Evolutionary conservation across 768 basidiomycete species (phyloP).

Genomic region (Lactarius quietus): DNA sequence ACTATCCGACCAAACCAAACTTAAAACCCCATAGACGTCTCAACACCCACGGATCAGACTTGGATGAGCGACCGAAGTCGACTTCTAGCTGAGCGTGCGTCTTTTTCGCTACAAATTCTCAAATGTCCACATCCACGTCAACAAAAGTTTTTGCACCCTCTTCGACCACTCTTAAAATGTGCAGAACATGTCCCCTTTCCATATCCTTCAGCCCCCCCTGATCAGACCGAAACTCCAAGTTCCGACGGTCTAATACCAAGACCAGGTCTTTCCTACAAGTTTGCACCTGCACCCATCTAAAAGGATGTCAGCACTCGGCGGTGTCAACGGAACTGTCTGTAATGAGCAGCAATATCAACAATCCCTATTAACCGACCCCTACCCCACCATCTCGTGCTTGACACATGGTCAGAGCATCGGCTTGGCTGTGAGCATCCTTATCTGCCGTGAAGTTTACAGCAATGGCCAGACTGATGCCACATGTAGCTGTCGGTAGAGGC

Average conservation of each 20-base stretch:
- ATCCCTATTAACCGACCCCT: not conserved
- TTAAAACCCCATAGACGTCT: no score
- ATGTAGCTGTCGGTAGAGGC: slow-evolving; percentile 36
- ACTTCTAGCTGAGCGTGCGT: no score
- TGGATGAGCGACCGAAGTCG: no score
- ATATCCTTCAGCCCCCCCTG: no score
- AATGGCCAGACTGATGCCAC: not conserved
- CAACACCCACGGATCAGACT: no score
- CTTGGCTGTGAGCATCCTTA: slow-evolving; percentile 32
- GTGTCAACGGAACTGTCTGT: slow-evolving; percentile 15
- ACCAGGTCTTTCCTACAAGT: no score
- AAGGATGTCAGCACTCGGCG: slow-evolving; percentile 1
- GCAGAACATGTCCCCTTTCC: not conserved
- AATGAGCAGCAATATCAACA: not conserved
- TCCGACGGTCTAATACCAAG: not conserved
- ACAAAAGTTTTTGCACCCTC: no score
- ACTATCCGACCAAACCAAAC: no score
- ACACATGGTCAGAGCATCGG: slow-evolving; percentile 38
- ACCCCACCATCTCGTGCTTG: slow-evolving; percentile 28
- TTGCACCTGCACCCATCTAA: not conserved
- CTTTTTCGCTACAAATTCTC: no score
- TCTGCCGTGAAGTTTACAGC: not conserved
- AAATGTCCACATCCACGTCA: no score
- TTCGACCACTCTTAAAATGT: no score
- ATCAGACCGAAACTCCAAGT: no score